Percentiles rank a stretch among this genome's conserved stretches.
These are phyloP conservation scores for Trichoderma sp. DNA, from an alignment of 2,329 filamentous ascomycete species.

Conservation along the genomic window DNA sequence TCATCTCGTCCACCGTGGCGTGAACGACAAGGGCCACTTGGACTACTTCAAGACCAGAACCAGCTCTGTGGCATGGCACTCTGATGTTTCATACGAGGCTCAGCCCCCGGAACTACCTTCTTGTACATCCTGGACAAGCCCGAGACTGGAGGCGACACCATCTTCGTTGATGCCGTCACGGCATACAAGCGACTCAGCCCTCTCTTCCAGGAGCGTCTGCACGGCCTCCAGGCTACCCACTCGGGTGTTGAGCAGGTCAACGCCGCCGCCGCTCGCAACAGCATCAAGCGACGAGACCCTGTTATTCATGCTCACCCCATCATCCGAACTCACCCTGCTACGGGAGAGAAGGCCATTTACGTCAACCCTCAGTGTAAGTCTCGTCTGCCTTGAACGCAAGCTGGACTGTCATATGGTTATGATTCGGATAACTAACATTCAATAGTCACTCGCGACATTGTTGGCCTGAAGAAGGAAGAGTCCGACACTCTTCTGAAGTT, in stretches of 20 bases:
- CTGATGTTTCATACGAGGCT: constrained; percentile 82
- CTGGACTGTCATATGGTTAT: background rate
- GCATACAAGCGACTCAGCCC: constrained; percentile 82
- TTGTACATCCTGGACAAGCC: constrained; percentile 85
- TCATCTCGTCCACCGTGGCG: constrained; percentile 76
- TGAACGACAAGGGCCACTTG: constrained; percentile 47
- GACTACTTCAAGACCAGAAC: constrained; percentile 68
- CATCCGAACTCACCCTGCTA: constrained; percentile 77
- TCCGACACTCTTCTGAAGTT: constrained; percentile 75
- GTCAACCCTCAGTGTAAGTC: constrained; percentile 79
- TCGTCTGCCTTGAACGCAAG: background rate
- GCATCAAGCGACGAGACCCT: constrained; percentile 74
- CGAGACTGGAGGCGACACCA: constrained; percentile 76
- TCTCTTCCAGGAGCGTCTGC: constrained; percentile 74
- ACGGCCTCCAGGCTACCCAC: constrained; percentile 79
- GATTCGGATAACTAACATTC: background rate
- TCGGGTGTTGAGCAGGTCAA: constrained; percentile 81
- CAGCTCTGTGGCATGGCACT: constrained; percentile 86
- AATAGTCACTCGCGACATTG: constrained; percentile 74
- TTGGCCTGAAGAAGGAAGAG: constrained; percentile 85
- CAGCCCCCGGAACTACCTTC: constrained; percentile 92
- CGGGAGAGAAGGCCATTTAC: constrained; percentile 80
- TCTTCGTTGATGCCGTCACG: constrained; percentile 77
- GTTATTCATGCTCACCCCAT: constrained; percentile 75
- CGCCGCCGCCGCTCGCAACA: constrained; percentile 64